Base-by-base conservation (phyloP, 163 green algal genomes). In the Prototheca stagnorum region DNA sequence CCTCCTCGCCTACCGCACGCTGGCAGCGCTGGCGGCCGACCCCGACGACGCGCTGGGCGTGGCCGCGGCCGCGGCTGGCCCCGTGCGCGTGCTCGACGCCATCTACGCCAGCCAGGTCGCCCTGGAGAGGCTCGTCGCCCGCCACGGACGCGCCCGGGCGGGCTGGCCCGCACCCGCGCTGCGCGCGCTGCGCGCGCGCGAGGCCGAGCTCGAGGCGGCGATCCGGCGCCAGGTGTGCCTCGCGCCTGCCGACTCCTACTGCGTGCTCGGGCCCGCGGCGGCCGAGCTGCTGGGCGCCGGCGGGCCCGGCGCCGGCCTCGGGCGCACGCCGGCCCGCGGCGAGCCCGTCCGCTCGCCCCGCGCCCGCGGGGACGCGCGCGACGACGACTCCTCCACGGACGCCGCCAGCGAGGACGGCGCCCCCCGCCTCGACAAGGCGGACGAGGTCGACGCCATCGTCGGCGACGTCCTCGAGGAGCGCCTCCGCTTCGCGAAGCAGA, bases 1-100 rank as follows among this genome's bases (percentile, higher is more conserved):
- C 16, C 68, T 88, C 40, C 80, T 85, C 48, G 78, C 67, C 59
- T 86, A 86, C 64, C 47, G 28, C 35, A 57, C 83, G 21, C 70
- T 86, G 39, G 35, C 48, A 7, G 34, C 59, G 1, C 42, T 47
- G 8, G 56, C 57, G 19, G 48, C 39, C 5, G 20, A 35, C 39
- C 9, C 2, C 29, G 14, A 15, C 16, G 77, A 85, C 48, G 58
- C 70, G 2, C 53, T 83, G 37, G 81, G 81, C 2, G 27, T 89
- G 28, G 61, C 64, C 23, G 56, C 64, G 3, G 64, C 64, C n/a
- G 65, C 73, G 11, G 40, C 36, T 11, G 73, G 73, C 8, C 58
- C 64, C 2, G 39, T 92, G 42, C 51, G 23, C 1, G 56, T 67
- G 20, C 42, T 78, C 40, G 69, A 78, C 44, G 42, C 39, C 8